A percentile compares a stretch with the other conserved stretches of the same genome.
These are phyloP conservation scores for Populus trichocarpa DNA, from an alignment of 441 rosid genomes.

Conservation along the genomic window DNA sequence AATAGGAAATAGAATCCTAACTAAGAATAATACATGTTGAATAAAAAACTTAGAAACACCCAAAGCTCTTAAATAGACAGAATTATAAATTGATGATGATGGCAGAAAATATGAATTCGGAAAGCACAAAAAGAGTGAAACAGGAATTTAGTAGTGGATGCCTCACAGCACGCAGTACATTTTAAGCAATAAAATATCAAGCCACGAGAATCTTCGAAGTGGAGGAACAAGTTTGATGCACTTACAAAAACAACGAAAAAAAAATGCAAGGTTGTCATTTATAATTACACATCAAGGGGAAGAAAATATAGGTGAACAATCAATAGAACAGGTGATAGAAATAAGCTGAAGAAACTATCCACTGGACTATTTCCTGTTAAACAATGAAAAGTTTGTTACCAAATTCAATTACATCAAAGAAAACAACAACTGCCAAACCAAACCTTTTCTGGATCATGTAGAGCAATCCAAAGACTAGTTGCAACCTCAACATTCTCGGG, in stretches of 20 bases:
- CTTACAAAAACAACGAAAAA: background rate
- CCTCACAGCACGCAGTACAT: background rate
- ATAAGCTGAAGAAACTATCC: background rate
- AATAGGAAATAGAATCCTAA: background rate
- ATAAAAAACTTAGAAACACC: background rate
- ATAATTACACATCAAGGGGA: background rate
- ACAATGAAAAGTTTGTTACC: background rate
- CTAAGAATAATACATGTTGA: background rate
- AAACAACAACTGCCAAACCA: constrained; percentile 14
- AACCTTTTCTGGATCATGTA: constrained; percentile 99
- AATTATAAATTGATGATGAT: background rate
- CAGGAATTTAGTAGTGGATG: background rate
- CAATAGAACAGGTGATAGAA: background rate
- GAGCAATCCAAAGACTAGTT: constrained; percentile 91
- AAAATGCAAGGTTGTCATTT: background rate
- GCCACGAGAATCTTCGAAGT: background rate
- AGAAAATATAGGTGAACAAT: background rate
- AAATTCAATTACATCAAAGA: background rate
- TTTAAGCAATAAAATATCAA: no score
- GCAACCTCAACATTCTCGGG: constrained; percentile 80
- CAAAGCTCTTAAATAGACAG: background rate
- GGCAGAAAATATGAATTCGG: background rate
- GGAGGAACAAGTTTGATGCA: background rate
- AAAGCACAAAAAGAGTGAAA: background rate
- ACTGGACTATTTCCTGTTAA: background rate